These are phyloP conservation scores for Neurospora sp. DNA, from an alignment of 2,329 filamentous ascomycete species.

Conservation along the genomic window DNA sequence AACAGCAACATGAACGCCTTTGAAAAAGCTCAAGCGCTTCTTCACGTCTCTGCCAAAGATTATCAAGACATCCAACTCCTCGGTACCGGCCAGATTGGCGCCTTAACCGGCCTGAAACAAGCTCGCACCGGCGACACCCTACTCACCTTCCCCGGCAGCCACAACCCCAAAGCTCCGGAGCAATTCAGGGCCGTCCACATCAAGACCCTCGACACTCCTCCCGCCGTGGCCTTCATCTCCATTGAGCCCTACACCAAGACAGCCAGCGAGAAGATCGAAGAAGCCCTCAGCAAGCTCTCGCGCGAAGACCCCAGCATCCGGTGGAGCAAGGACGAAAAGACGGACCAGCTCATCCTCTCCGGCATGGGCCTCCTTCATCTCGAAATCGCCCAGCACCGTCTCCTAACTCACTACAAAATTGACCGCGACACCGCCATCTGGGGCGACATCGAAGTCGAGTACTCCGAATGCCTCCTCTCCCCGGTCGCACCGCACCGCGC, in stretches of 20 bases:
- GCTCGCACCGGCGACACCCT: conserved; percentile 92
- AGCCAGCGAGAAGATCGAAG: conserved; percentile 67
- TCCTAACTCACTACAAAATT: conserved; percentile 82
- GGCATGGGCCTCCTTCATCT: conserved; percentile 96
- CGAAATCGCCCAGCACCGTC: conserved; percentile 80
- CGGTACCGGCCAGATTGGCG: conserved; percentile 81
- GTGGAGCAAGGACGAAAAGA: conserved; percentile 76
- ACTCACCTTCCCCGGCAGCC: conserved; percentile 55
- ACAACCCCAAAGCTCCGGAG: conserved; percentile 50
- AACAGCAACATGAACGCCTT: conserved; percentile 76
- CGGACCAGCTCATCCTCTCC: conserved; percentile 83
- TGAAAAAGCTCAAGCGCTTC: conserved; percentile 68
- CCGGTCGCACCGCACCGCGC: conserved; percentile 46
- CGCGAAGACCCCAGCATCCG: conserved; percentile 89
- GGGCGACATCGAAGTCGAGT: conserved; percentile 89
- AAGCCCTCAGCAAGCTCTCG: conserved; percentile 65
- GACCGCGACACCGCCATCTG: conserved; percentile 56
- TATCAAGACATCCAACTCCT: conserved; percentile 77
- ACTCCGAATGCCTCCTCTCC: conserved; percentile 68
- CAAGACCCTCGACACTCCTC: conserved; percentile 78
- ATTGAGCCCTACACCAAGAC: conserved; percentile 59
- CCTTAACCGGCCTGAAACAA: conserved; percentile 79
- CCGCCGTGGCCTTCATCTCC: conserved; percentile 93
- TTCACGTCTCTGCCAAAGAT: conserved; percentile 85
- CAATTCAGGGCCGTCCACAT: conserved; percentile 69